Conservation (phyloP, 2,329 filamentous ascomycete genomes). For the Ceratocystis papillata region DNA sequence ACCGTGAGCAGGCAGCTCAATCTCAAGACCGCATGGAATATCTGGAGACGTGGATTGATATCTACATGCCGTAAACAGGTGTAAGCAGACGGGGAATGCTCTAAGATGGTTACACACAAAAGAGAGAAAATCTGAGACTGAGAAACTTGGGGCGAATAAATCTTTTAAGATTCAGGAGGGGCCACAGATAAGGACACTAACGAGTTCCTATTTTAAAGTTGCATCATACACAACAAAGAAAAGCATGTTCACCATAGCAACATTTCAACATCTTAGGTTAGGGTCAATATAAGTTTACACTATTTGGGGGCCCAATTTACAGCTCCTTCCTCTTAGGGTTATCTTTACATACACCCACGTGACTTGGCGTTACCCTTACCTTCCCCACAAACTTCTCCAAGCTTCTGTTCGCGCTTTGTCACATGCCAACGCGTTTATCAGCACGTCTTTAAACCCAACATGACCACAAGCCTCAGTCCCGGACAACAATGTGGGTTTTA, state of each 20-base stretch:
- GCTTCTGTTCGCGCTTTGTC: neutral
- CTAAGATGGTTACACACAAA: neutral
- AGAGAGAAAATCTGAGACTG: neutral
- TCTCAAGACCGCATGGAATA: conserved; percentile 61
- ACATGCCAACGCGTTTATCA: neutral
- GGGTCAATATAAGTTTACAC: neutral
- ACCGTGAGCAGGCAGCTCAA: conserved; percentile 53
- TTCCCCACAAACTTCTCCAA: neutral
- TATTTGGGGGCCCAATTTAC: neutral
- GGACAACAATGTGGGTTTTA: conserved; percentile 19
- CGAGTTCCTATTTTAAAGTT: neutral
- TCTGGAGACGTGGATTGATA: conserved; percentile 83
- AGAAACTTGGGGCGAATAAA: neutral
- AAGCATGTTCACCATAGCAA: neutral
- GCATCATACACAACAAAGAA: neutral
- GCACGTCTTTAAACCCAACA: neutral
- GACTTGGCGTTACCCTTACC: conserved; percentile 11
- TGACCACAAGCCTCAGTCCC: neutral
- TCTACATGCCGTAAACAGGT: conserved; percentile 49
- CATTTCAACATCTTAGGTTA: neutral
- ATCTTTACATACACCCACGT: neutral
- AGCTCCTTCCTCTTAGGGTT: neutral
- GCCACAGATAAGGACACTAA: neutral
- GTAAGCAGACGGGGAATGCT: neutral
- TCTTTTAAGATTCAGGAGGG: neutral